phyloP scores from a whole-genome alignment of 306 rosid species.

The Neltuma alba region DNA sequence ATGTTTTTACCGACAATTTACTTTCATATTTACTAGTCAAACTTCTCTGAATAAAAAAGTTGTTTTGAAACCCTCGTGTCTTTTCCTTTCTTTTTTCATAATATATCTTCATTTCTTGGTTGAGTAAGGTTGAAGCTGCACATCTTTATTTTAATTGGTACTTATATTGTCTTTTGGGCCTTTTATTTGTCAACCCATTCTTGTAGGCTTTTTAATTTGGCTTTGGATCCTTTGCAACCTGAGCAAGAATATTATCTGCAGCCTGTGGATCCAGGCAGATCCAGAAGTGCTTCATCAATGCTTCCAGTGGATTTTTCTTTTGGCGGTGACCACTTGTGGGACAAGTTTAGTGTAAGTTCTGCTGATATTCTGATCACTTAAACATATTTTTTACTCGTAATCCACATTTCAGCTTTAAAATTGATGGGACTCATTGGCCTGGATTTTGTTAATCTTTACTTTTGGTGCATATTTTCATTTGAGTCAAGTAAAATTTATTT shows the following conservation, averaged over 20 bases:
- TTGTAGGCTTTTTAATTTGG: slow-evolving; percentile 86
- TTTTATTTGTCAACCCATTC: slow-evolving; percentile 28
- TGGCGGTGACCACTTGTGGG: slow-evolving; percentile 98
- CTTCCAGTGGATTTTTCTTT: slow-evolving; percentile 92
- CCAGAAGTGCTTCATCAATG: slow-evolving; percentile 81
- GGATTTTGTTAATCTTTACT: slow-evolving; percentile 10
- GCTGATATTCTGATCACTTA: slow-evolving; percentile 29
- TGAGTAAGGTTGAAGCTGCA: background rate
- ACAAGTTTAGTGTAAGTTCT: slow-evolving; percentile 82
- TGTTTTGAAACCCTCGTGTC: slow-evolving; percentile 10
- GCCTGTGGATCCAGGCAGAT: slow-evolving; percentile 76
- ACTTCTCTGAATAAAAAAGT: background rate
- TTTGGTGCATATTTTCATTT: slow-evolving; percentile 8
- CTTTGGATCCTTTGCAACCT: slow-evolving; percentile 75
- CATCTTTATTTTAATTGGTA: background rate
- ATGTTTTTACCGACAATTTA: background rate
- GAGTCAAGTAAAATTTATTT: background rate
- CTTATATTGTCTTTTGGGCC: slow-evolving; percentile 27
- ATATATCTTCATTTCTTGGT: slow-evolving; percentile 27
- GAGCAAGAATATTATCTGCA: slow-evolving; percentile 97
- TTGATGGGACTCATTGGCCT: background rate
- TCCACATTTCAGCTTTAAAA: slow-evolving; percentile 15
- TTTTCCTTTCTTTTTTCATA: background rate
- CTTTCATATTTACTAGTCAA: background rate
- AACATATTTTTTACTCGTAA: slow-evolving; percentile 7